These are phyloP conservation scores for Paulownia fortunei DNA, from an alignment of 257 asterid species.

Conservation along the genomic window DNA sequence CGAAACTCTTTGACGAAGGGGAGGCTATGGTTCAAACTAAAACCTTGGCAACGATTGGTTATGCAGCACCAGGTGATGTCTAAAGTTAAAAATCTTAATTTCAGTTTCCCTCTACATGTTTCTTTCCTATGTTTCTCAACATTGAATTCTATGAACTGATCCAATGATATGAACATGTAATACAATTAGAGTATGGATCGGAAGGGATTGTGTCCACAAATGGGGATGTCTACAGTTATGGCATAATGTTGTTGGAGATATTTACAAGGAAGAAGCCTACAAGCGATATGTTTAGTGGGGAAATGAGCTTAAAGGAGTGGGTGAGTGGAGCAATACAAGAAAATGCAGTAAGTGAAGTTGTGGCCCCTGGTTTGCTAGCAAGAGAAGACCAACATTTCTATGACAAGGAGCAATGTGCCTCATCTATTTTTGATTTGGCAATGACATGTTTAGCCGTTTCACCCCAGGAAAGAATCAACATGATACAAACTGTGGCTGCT, in stretches of 20 bases:
- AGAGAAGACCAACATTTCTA: too few relatives aligned
- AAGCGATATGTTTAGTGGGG: too few relatives aligned
- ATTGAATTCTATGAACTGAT: too few relatives aligned
- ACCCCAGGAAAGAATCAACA: too few relatives aligned
- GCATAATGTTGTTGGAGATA: conserved; percentile 19
- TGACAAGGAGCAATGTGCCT: too few relatives aligned
- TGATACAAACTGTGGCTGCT: too few relatives aligned
- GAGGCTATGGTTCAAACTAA: conserved; percentile 29
- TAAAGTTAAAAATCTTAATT: neutral
- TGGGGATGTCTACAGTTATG: conserved; percentile 22
- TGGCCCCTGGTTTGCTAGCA: too few relatives aligned
- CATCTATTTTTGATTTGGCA: neutral
- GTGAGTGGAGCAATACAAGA: too few relatives aligned
- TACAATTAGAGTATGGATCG: conserved; percentile 23
- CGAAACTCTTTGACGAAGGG: conserved; percentile 40
- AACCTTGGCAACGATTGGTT: conserved; percentile 40
- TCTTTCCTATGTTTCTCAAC: neutral
- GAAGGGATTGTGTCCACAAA: conserved; percentile 34
- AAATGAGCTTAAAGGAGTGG: too few relatives aligned
- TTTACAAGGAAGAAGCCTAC: neutral
- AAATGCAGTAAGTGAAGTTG: too few relatives aligned
- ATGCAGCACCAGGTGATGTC: conserved; percentile 42
- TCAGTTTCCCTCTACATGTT: neutral
- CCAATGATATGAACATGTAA: too few relatives aligned
- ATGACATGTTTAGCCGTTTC: neutral